phyloP scores from a whole-genome alignment of 148 eudicot genomes.

The Suaeda aralocaspica region DNA sequence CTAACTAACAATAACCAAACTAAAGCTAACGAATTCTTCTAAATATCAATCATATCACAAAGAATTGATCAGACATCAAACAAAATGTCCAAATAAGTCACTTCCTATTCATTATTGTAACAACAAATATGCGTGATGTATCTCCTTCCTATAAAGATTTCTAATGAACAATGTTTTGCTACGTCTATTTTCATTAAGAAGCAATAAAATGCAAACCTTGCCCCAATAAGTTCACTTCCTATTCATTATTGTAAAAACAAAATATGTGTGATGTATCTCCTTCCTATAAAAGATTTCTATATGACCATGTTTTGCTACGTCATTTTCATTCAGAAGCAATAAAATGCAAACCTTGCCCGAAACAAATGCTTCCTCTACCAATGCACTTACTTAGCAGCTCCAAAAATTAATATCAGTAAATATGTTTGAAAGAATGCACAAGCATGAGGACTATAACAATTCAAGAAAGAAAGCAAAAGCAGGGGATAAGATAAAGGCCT shows the following conservation, averaged over 20 bases:
- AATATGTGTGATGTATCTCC: not conserved
- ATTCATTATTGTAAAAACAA: not conserved
- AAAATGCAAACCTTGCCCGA: not conserved
- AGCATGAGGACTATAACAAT: not conserved
- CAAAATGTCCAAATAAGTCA: not conserved
- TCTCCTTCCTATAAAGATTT: too few species aligned
- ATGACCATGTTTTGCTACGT: not conserved
- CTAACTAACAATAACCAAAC: too few species aligned
- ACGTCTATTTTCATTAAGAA: too few species aligned
- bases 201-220: too few species aligned
- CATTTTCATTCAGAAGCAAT: not conserved
- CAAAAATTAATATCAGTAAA: not conserved
- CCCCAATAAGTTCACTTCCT: too few species aligned
- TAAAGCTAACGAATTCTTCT: not conserved
- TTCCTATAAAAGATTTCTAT: too few species aligned
- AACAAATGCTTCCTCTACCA: not conserved
- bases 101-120: not conserved
- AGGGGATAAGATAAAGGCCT: not conserved
- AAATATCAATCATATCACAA: not conserved
- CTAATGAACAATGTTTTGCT: too few species aligned
- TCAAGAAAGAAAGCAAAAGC: conserved; percentile 3
- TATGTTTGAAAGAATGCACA: not conserved
- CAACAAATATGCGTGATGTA: not conserved
- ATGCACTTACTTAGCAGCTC: not conserved
- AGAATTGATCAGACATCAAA: not conserved